These are phyloP conservation scores for Sinapis alba DNA, from an alignment of 441 rosid species.

Conservation along the genomic window DNA sequence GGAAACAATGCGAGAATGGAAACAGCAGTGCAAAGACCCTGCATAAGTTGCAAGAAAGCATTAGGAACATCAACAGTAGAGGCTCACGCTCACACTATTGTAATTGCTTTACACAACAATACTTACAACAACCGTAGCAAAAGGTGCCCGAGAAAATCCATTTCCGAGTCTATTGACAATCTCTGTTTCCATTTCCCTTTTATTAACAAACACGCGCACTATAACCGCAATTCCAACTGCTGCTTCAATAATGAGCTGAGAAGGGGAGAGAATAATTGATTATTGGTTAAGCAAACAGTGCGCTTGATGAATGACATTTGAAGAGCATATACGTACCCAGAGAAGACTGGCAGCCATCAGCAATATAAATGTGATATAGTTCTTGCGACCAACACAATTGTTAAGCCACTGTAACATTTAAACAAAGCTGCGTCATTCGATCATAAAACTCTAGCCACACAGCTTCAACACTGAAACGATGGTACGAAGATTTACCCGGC, in stretches of 20 bases:
- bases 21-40: slow-evolving; percentile 66
- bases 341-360: slow-evolving; percentile 66
- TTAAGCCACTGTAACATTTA: slow-evolving; percentile 70
- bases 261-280: background rate
- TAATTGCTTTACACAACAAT: background rate
- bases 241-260: slow-evolving; percentile 51
- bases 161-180: slow-evolving; percentile 79
- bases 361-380: slow-evolving; percentile 59
- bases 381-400: slow-evolving; percentile 73
- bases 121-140: slow-evolving; percentile 73
- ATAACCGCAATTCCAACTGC: slow-evolving; percentile 66
- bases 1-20: slow-evolving; percentile 68
- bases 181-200: slow-evolving; percentile 64
- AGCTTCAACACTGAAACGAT: slow-evolving; percentile 7
- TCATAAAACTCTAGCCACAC: slow-evolving; percentile 6
- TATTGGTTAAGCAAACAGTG: slow-evolving; percentile 19
- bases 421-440: slow-evolving; percentile 32
- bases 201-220: slow-evolving; percentile 66
- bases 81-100: slow-evolving; percentile 36
- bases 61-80: slow-evolving; percentile 30
- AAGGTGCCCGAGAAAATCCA: slow-evolving; percentile 74
- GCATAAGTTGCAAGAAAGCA: slow-evolving; percentile 29
- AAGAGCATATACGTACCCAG: slow-evolving; percentile 60
- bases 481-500: slow-evolving; percentile 53
- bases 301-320: background rate